Base-by-base conservation (phyloP, 805 yeast species). In the Yarrowia sp. region DNA sequence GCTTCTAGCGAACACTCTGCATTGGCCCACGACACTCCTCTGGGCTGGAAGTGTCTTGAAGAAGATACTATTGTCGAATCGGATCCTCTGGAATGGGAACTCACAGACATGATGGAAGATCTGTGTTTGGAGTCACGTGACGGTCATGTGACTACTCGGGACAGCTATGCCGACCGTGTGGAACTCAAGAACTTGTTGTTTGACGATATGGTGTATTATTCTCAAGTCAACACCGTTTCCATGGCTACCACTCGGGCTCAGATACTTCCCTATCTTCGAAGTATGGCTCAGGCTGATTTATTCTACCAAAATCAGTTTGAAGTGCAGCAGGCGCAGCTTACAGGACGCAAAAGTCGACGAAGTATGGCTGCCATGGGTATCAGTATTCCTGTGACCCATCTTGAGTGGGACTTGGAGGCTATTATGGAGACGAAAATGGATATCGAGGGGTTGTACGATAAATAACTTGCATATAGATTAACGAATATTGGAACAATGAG, bases 271-370 rank as follows among this genome's bases (percentile, higher is more conserved):
- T 72, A 67, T 64, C 60, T 72, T 43, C 73, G 79, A 6, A 44
- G 44, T 4, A 75, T 77, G 71, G 78, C 75, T 1, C 70, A 71
- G n/a, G 69, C 69, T 4, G 79, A 77, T 40, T 2, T 30, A 3
- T 58, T 58, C 12, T 58, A 58, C 36, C 64, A 58, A 40, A 43
- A 30, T 14, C 64, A 58, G 64, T 58, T 58, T 58, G 64, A 58
- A n/a, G 14, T 20, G 24, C 64, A 58, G 24, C 64, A 58, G 30
- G n/a, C 40, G 2, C 33, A 39, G 30, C 17, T 58, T 42, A 7
- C 69, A 30, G 65, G 61, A 6, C 69, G 76, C 4, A 52, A 36
- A 7, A 72, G 70, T 9, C 44, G 71, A 15, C 67, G 76, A 10
- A 70, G 74, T 2, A 68, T 68, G 43, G 71, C 71, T 2, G 67